These are phyloP conservation scores for Alternaria atra DNA, from an alignment of 2,329 filamentous ascomycete species.

Conservation along the genomic window DNA sequence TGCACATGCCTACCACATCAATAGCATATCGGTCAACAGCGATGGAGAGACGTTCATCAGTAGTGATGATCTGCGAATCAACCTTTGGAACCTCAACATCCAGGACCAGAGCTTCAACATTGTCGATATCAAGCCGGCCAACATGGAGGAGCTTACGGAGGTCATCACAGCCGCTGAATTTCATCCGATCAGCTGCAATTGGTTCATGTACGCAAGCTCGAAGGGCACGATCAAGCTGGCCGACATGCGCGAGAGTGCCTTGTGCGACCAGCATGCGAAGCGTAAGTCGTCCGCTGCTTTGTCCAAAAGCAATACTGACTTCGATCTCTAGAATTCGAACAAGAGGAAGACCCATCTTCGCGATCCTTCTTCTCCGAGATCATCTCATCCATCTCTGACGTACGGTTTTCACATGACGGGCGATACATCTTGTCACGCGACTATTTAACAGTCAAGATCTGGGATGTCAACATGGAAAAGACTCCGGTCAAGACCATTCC, in stretches of 20 bases:
- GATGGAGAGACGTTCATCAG: slow-evolving; percentile 99
- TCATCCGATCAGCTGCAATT: slow-evolving; percentile 96
- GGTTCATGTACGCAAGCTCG: slow-evolving; percentile 99
- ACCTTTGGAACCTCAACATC: slow-evolving; percentile 98
- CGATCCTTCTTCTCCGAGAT: slow-evolving; percentile 99
- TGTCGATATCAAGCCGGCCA: slow-evolving; percentile 98
- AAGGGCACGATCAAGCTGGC: slow-evolving; percentile 99
- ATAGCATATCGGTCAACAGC: slow-evolving; percentile 99
- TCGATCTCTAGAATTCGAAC: slow-evolving; percentile 81
- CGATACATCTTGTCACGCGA: slow-evolving; percentile 97
- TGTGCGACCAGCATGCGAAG: slow-evolving; percentile 96
- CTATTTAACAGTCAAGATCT: slow-evolving; percentile 99
- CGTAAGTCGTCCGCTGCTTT: slow-evolving; percentile 66
- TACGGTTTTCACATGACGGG: slow-evolving; percentile 95
- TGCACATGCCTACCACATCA: slow-evolving; percentile 99
- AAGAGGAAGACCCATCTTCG: slow-evolving; percentile 97
- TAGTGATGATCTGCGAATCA: slow-evolving; percentile 96
- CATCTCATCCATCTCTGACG: slow-evolving; percentile 98
- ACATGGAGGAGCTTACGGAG: slow-evolving; percentile 99
- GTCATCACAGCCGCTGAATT: slow-evolving; percentile 99
- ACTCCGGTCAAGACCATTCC: slow-evolving; percentile 98
- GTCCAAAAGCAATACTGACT: slow-evolving; percentile 12
- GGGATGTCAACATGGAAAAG: slow-evolving; percentile 99
- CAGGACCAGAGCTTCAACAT: slow-evolving; percentile 99
- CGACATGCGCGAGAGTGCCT: slow-evolving; percentile 95